Percentiles rank a stretch among this genome's conserved stretches.
Conservation (phyloP, 345 rosid species). For the Xanthoceras sorbifolium region DNA sequence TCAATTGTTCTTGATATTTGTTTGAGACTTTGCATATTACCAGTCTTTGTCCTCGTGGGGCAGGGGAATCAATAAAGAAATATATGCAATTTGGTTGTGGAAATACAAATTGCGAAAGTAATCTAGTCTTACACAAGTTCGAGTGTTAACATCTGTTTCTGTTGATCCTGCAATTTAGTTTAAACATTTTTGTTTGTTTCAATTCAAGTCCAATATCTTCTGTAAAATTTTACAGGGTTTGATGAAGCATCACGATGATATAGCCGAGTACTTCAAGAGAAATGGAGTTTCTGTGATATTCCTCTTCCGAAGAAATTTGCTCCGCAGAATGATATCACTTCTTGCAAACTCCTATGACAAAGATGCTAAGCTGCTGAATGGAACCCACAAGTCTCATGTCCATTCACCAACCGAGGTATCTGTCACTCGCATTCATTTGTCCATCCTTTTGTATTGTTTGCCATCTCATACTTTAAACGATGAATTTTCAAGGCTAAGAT, state of each 20-base stretch:
- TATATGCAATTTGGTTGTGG: not conserved
- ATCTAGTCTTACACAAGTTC: too few relatives aligned
- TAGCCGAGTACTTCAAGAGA: constrained; percentile 36
- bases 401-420: constrained; percentile 32
- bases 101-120: too few relatives aligned
- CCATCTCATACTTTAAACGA: not conserved
- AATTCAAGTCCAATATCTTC: too few relatives aligned
- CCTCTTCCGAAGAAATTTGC: constrained; percentile 41
- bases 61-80: not conserved
- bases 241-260: constrained; percentile 32
- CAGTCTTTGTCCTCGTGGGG: not conserved
- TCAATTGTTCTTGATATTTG: not conserved
- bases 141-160: too few relatives aligned
- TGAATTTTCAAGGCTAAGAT: constrained; percentile 39
- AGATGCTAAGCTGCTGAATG: constrained; percentile 29
- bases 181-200: constrained; percentile 2
- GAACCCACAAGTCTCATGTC: constrained; percentile 47
- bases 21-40: not conserved
- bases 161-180: too few relatives aligned
- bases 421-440: not conserved
- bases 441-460: not conserved
- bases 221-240: constrained; percentile 27
- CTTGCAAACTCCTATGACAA: constrained; percentile 39
- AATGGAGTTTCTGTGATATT: constrained; percentile 40
- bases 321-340: constrained; percentile 40